Percentiles rank a stretch among this genome's conserved stretches.
Conservation (phyloP, 2,329 filamentous ascomycete species). For the Ustulina deusta region DNA sequence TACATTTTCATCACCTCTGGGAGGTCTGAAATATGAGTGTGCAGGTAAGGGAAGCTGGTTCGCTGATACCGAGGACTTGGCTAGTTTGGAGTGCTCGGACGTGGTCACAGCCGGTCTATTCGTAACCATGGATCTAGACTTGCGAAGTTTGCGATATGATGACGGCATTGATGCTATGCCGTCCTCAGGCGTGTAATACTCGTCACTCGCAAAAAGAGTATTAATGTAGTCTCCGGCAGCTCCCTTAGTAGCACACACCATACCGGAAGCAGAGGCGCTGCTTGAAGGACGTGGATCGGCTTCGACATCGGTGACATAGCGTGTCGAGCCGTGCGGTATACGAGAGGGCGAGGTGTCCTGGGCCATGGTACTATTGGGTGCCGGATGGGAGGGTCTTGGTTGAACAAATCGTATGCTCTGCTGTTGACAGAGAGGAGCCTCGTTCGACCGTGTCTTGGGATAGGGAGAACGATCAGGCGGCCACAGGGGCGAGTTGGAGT, state of each 20-base stretch:
- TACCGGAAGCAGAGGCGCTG: conserved; percentile 44
- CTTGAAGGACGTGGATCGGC: conserved; percentile 30
- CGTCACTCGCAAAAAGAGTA: conserved; percentile 54
- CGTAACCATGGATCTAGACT: conserved; percentile 67
- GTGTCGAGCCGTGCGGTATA: conserved; percentile 12
- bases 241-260: conserved; percentile 48
- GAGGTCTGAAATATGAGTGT: not conserved
- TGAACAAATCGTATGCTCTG: conserved; percentile 68
- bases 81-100: conserved; percentile 18
- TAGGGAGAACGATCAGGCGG: conserved; percentile 49
- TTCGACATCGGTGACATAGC: conserved; percentile 13
- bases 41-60: conserved; percentile 33
- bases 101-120: conserved; percentile 44
- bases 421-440: conserved; percentile 54
- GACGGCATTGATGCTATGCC: conserved; percentile 61
- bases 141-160: conserved; percentile 64
- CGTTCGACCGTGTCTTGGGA: conserved; percentile 38
- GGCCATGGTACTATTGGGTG: conserved; percentile 15
- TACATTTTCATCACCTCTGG: conserved; percentile 48
- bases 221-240: conserved; percentile 54
- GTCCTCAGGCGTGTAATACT: conserved; percentile 62
- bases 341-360: conserved; percentile 21
- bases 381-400: conserved; percentile 25
- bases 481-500: conserved; percentile 49
- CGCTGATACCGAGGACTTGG: conserved; percentile 26